These are phyloP conservation scores for Colletotrichum endophyticum DNA, from an alignment of 2,329 filamentous ascomycete species.

Conservation along the genomic window DNA sequence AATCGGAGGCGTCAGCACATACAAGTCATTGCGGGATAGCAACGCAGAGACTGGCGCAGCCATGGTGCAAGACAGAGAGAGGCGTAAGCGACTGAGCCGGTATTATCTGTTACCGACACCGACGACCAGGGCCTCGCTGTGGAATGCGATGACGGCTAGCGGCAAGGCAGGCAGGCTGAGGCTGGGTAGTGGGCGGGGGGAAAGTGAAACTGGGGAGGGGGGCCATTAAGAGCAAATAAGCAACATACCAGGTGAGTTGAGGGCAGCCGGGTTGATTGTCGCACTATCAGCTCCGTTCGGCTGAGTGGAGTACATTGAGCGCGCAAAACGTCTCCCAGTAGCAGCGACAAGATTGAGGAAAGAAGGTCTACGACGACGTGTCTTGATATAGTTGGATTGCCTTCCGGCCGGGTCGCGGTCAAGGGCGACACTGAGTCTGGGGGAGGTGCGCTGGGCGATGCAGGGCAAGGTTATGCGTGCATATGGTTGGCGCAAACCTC, in stretches of 20 bases:
- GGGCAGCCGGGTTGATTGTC: slow-evolving; percentile 88
- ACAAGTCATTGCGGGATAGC: slow-evolving; percentile 7
- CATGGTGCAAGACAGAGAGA: slow-evolving; percentile 2
- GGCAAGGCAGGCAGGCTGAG: slow-evolving; percentile 7
- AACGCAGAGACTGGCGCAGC: slow-evolving; percentile 2
- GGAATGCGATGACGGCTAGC: slow-evolving; percentile 21
- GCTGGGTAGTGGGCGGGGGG: slow-evolving; percentile 11
- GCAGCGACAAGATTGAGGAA: slow-evolving; percentile 38
- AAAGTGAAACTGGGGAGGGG: neutral
- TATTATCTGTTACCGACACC: neutral
- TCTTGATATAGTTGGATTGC: slow-evolving; percentile 65
- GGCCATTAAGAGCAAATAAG: slow-evolving; percentile 26
- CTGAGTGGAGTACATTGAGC: slow-evolving; percentile 62
- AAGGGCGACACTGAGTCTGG: slow-evolving; percentile 29
- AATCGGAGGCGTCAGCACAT: slow-evolving; percentile 31
- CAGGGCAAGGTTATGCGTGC: slow-evolving; percentile 50
- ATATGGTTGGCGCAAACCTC: slow-evolving; percentile 53
- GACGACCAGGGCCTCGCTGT: neutral
- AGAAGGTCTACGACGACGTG: slow-evolving; percentile 60
- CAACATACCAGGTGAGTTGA: slow-evolving; percentile 78
- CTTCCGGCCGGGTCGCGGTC: slow-evolving; percentile 32
- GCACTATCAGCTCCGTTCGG: slow-evolving; percentile 81
- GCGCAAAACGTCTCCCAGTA: slow-evolving; percentile 36
- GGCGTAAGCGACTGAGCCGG: neutral
- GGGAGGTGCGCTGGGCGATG: slow-evolving; percentile 47